These are phyloP conservation scores for Pyrus pyrifolia DNA, from an alignment of 306 rosid species.

Conservation along the genomic window DNA sequence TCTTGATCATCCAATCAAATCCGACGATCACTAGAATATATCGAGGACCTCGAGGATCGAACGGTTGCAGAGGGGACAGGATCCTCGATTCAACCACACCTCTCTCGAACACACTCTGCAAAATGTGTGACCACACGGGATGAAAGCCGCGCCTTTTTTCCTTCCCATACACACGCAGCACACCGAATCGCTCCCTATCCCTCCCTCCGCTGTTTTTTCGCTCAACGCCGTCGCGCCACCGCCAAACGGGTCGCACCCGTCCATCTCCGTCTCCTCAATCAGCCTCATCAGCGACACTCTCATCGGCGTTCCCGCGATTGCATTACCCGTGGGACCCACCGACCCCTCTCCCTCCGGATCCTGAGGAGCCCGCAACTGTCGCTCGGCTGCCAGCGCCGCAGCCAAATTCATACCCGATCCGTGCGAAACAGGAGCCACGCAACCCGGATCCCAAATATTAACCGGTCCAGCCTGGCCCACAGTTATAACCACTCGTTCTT, in stretches of 20 bases:
- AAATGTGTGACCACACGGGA: conserved; percentile 96
- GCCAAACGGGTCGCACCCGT: conserved; percentile 20
- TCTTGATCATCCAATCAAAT: neutral
- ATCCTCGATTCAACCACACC: conserved; percentile 85
- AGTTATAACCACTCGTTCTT: conserved; percentile 2
- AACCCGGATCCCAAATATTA: conserved; percentile 21
- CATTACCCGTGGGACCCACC: neutral
- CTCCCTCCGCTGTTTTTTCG: conserved; percentile 14
- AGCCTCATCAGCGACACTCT: conserved; percentile 80
- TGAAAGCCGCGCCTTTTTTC: conserved; percentile 86
- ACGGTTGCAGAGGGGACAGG: conserved; percentile 95
- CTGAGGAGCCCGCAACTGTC: conserved; percentile 48
- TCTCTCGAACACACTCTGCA: conserved; percentile 97
- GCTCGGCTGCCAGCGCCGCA: conserved; percentile 86
- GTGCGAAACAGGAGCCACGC: conserved; percentile 24
- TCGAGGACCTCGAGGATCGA: conserved; percentile 84
- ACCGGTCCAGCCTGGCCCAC: conserved; percentile 28
- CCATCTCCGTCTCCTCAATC: conserved; percentile 72
- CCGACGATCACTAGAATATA: conserved; percentile 36
- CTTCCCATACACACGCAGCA: conserved; percentile 97
- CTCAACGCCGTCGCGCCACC: neutral
- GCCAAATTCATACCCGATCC: conserved; percentile 80
- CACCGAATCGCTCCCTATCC: conserved; percentile 49
- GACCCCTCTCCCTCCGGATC: conserved; percentile 9
- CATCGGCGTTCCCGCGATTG: conserved; percentile 37